Evolutionary conservation across 2,329 filamentous ascomycete genomes (phyloP), one percentile per base, ranked within the genome.

Genomic region (Fusarium sp.): DNA sequence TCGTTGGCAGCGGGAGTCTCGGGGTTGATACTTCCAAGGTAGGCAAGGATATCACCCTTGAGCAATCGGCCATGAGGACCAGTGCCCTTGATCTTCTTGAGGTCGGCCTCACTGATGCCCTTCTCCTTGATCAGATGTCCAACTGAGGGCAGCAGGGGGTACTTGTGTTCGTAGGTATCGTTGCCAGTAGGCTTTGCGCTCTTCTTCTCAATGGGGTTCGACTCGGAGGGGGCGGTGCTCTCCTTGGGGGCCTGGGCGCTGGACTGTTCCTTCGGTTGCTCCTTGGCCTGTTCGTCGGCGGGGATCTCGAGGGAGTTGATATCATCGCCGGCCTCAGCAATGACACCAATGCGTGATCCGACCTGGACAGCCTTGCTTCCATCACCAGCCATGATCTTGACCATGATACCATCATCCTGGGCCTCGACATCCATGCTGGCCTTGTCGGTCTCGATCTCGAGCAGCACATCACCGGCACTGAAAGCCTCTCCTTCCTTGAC

Each of bases 391-490:
- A 91, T 89, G 77, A 97, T 96, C 87, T 96, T 97, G 80, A 95
- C 91, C 82, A 97, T 85, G 76, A 96, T 87, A 47, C 95, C 94
- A 80, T 97, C 94, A 49, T 97, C 94, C 84, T 96, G 94, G 45
- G 94, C 94, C 86, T 97, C 95, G 33, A 97, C 94, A 78, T 97
- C 95, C 94, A 97, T 97, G 64, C 94, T 94, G 63, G 94, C 94
- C 87, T 97, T 97, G 84, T 97, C 94, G 67, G 94, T 97, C 85
- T 97, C 94, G 81, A 97, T 96, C 84, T 97, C 94, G 68, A 97
- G 90, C 58, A 97, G 88, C 38, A 97, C 94, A 82, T 97, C 94
- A 76, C 94, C 94, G 66, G 94, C 93, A 56, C 89, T 87, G 83
- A 94, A 97, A 58, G 90, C 88, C 77, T 96, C 93, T 81, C 94